Evolutionary conservation across 2,329 filamentous ascomycete species (phyloP), one percentile per base, ranked within the genome.

Genomic region (Cercospora citrullina): DNA sequence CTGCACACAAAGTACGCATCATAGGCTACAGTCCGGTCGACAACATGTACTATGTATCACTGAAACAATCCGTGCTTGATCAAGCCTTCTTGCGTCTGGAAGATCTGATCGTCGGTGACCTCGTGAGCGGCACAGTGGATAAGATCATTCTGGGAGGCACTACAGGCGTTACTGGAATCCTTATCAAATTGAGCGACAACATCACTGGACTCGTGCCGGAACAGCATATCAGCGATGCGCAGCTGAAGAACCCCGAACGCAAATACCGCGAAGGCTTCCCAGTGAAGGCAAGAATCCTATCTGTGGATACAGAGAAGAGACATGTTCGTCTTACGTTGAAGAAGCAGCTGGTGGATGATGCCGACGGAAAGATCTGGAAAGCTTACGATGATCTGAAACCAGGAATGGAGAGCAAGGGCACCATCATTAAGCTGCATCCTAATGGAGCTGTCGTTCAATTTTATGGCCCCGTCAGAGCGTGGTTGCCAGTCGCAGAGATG

Each of bases 401-500:
- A 64, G 93, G 93, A 10, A 87, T 90, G 78, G 91, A 94, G 75
- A 89, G 91, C 36, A 91, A 91, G 7, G 95, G 94, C 67, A 97
- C 93, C 0, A 90, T 99, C 71, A 86, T 96, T 72, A 96, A 91
- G 71, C 84, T 99, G 10, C 84, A 93, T 66, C 81, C 87, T 3
- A 88, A 88, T 63, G 95, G 95, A 68, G 95, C 95, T 10, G 88
- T 94, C 18, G 91, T 99, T 63, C 93, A 96, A 77, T 99, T 98
- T 80, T 99, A 96, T 75, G 93, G 93, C 18, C 81, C 85, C 8
- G 84, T 99, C 21, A 88, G 89, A 72, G 96, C 91, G 8, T 99
- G 96, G 82, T 85, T 99, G 64, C 95, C 95, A 2, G 90, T 96
- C 0, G 92, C 92, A 1, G 94, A 99, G 80, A 99, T 99, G 95